Percentiles rank a stretch among this genome's conserved stretches.
Evolutionary conservation across 2,329 filamentous ascomycete species (phyloP).

Genomic region (Trichoderma sp.): DNA sequence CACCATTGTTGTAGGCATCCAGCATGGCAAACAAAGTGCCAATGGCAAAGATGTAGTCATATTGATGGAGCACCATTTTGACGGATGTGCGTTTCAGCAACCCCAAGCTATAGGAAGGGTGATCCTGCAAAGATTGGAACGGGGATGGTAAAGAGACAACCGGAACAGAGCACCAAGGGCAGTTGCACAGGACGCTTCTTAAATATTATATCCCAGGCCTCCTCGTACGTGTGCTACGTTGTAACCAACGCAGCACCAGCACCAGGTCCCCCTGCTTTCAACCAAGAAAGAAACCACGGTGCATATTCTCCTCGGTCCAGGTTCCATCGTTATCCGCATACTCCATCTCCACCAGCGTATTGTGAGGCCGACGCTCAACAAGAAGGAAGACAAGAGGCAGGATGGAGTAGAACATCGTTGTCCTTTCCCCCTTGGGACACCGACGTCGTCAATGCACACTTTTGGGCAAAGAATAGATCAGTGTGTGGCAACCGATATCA

Average conservation of each 20-base stretch:
- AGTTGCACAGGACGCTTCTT: neutral
- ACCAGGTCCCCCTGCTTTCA: neutral
- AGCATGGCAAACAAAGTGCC: conserved; percentile 74
- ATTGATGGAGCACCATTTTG: conserved; percentile 58
- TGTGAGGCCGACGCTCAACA: neutral
- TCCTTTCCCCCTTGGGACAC: conserved; percentile 14
- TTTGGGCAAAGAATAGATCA: neutral
- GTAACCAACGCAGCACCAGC: neutral
- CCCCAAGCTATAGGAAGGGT: neutral
- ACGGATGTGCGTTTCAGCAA: neutral
- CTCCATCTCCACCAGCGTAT: neutral
- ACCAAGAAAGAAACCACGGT: neutral
- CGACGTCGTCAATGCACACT: neutral
- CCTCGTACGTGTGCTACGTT: neutral
- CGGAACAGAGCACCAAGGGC: neutral
- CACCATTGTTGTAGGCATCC: conserved; percentile 63
- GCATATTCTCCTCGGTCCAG: neutral
- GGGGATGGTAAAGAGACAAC: neutral
- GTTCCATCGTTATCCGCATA: neutral
- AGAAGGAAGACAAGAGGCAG: neutral
- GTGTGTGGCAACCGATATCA: neutral
- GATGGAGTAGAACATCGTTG: neutral
- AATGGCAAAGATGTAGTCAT: conserved; percentile 70
- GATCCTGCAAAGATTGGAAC: neutral
- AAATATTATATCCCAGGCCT: neutral